A percentile compares a stretch with the other conserved stretches of the same genome.
phyloP scores from a whole-genome alignment of 768 basidiomycete species.

The Antrodiella citrinella region DNA sequence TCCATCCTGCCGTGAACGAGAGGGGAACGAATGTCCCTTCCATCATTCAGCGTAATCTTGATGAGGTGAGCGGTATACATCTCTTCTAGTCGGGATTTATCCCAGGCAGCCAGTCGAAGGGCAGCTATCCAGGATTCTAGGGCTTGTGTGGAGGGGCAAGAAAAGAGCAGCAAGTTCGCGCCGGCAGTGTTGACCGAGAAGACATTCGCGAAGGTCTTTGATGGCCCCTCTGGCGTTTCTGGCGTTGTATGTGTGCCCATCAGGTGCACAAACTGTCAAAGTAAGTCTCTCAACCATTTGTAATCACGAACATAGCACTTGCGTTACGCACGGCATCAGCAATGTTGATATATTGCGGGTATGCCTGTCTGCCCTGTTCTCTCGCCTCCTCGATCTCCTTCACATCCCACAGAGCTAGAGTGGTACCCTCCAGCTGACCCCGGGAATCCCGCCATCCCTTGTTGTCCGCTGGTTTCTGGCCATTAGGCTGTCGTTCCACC shows the following conservation, averaged over 20 bases:
- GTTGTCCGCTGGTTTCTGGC: conserved; percentile 59
- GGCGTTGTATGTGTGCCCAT: conserved; percentile 67
- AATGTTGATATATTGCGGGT: conserved; percentile 79
- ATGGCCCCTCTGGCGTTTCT: conserved; percentile 37
- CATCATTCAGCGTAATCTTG: conserved; percentile 58
- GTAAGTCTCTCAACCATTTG: no score
- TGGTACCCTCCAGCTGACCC: conserved; percentile 86
- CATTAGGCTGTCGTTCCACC: conserved; percentile 72
- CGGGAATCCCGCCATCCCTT: conserved; percentile 81
- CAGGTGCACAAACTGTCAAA: conserved; percentile 63
- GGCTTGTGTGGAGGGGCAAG: conserved; percentile 63
- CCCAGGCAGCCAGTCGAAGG: conserved; percentile 86
- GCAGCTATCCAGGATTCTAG: conserved; percentile 87
- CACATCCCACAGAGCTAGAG: conserved; percentile 90
- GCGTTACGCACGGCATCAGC: conserved; percentile 70
- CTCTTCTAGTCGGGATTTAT: conserved; percentile 91
- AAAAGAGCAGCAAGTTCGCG: conserved; percentile 81
- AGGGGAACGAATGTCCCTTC: conserved; percentile 50
- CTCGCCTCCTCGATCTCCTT: conserved; percentile 79
- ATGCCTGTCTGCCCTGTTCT: conserved; percentile 71
- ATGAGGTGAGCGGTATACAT: conserved; percentile 95
- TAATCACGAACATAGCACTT: background rate
- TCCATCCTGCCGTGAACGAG: conserved; percentile 72
- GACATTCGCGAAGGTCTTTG: conserved; percentile 64
- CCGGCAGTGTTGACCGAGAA: conserved; percentile 93